Base-by-base conservation (phyloP, 352 stramenopile species). In the Phytophthora syringae region DNA sequence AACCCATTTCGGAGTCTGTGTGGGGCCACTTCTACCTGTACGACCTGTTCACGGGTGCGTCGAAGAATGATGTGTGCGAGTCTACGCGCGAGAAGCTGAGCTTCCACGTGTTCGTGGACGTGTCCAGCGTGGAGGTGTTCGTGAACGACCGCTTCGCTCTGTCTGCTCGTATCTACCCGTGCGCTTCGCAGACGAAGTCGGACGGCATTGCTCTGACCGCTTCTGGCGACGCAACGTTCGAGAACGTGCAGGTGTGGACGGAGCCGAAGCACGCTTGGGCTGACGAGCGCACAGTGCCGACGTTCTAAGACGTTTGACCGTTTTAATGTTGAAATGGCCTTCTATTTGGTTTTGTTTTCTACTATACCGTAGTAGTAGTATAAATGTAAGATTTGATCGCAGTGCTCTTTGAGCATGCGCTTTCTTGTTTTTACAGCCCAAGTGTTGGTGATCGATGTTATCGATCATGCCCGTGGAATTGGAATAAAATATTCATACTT, bases 51-150 rank as follows among this genome's bases (percentile, higher is more conserved):
- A 67, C 53, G 13, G 62, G 70, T 54, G 52, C 52, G 30, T 42
- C 44, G 6, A 53, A 64, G 22, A 66, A 25, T 9, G 59, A 70
- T 43, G 44, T 70, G 48, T 90, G 79, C 54, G 61, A 74, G 44
- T 53, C 72, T 15, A 59, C 52, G 22, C 73, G 71, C 21, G 81
- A 90, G 67, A 80, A 64, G 50, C 63, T 90, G 43, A 73, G 51
- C 25, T 87, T 90, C 67, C 77, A 73, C 63, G 59, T 90, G 43
- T 90, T 86, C 54, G 82, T 88, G 34, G 82, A 90, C 61, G 82
- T 90, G 42, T 88, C 82, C n/a, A 80, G 74, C 25, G 69, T 88
- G 18, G 82, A 90, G 47, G 82, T 90, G 60, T 89, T 90, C 37
- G 78, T 90, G 58, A 90, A 90, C 71, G 79, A 70, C 60, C 79